Evolutionary conservation across 2,329 filamentous ascomycete species (phyloP).

Genomic region (Drechslera avenae): DNA sequence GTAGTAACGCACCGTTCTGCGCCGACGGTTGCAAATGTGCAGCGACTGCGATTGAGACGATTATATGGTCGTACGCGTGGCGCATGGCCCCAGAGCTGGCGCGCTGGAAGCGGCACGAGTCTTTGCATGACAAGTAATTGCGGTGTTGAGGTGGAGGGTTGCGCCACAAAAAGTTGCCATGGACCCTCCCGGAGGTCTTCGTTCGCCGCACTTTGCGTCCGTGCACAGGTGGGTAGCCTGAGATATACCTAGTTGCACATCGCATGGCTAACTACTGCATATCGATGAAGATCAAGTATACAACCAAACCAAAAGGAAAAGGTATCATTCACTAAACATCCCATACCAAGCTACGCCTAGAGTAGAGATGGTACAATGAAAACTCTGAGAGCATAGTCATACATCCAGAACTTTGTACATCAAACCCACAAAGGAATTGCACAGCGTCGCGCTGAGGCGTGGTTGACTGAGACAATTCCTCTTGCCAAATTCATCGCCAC

Average conservation of each 20-base stretch:
- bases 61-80: slow-evolving; percentile 52
- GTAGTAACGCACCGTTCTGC: slow-evolving; percentile 29
- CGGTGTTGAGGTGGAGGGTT: slow-evolving; percentile 6
- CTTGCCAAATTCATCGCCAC: neutral
- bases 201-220: slow-evolving; percentile 20
- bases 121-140: slow-evolving; percentile 29
- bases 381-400: slow-evolving; percentile 24
- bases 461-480: neutral
- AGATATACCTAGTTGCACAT: neutral
- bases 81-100: slow-evolving; percentile 55
- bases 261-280: neutral
- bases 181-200: slow-evolving; percentile 19
- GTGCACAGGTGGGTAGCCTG: slow-evolving; percentile 6
- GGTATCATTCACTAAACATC: slow-evolving; percentile 19
- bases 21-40: slow-evolving; percentile 54
- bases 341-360: slow-evolving; percentile 16
- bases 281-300: too few relatives aligned
- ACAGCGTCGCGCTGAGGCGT: slow-evolving; percentile 13
- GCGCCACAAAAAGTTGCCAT: slow-evolving; percentile 18
- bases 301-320: too few relatives aligned
- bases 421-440: slow-evolving; percentile 6
- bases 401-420: slow-evolving; percentile 19
- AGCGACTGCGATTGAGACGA: slow-evolving; percentile 39
- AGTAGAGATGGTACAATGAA: slow-evolving; percentile 41
- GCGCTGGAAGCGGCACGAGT: slow-evolving; percentile 37